These are phyloP conservation scores for Annulohypoxylon maeteangense DNA, from an alignment of 495 filamentous ascomycete genomes.

Conservation along the genomic window DNA sequence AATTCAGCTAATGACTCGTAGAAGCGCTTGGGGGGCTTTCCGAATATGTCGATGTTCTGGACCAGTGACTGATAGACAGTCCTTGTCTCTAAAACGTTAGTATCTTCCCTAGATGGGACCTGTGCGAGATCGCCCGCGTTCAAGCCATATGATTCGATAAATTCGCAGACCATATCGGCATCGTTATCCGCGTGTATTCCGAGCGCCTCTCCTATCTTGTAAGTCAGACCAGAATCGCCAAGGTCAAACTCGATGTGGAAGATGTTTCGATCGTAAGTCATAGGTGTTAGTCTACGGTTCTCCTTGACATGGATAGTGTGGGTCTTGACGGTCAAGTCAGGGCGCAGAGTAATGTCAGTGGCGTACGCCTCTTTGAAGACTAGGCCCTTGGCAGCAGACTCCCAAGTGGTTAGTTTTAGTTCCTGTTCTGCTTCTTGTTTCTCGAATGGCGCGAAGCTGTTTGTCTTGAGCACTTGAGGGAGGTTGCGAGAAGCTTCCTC, in stretches of 20 bases:
- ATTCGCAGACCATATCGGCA: constrained; percentile 76
- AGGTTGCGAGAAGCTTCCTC: constrained; percentile 65
- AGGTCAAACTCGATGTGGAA: constrained; percentile 99
- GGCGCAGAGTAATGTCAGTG: constrained; percentile 77
- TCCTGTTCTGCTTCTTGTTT: constrained; percentile 77
- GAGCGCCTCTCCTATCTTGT: constrained; percentile 98
- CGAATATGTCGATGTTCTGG: constrained; percentile 97
- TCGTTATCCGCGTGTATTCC: constrained; percentile 97
- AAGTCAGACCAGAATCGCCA: constrained; percentile 86
- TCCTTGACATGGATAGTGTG: constrained; percentile 90
- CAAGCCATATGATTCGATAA: constrained; percentile 90
- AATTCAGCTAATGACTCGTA: constrained; percentile 93
- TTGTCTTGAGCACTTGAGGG: constrained; percentile 70
- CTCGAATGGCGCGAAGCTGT: constrained; percentile 84
- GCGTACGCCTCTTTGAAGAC: constrained; percentile 94
- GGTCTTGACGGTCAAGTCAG: constrained; percentile 87
- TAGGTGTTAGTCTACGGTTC: constrained; percentile 89
- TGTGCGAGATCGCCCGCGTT: constrained; percentile 85
- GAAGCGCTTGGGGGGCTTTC: constrained; percentile 95
- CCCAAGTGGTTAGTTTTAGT: constrained; percentile 74
- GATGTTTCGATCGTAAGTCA: constrained; percentile 95
- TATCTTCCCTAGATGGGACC: constrained; percentile 86
- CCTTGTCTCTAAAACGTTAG: constrained; percentile 80
- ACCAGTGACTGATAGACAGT: constrained; percentile 93
- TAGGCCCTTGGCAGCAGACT: constrained; percentile 84